Conservation (phyloP, 108 stramenopile genomes). For the Skeletonema costatum region DNA sequence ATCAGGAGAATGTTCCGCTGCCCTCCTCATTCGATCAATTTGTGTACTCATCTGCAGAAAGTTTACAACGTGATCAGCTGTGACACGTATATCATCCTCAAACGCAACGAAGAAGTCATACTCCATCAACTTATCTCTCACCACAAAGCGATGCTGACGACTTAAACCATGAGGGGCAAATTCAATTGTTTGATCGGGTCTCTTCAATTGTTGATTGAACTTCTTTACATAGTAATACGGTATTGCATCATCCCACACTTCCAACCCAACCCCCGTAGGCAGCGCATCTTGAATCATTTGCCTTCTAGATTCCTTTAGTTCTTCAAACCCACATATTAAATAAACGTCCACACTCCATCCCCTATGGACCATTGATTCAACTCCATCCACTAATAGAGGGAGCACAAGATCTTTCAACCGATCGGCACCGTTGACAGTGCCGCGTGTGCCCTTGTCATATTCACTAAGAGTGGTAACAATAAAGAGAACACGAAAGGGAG, state of each 20-base stretch:
- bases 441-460: conserved; percentile 64
- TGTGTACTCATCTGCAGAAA: conserved; percentile 61
- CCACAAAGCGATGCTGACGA: conserved; percentile 84
- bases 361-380: conserved; percentile 58
- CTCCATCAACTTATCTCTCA: conserved; percentile 71
- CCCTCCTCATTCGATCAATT: conserved; percentile 50
- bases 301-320: conserved; percentile 27
- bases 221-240: conserved; percentile 61
- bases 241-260: conserved; percentile 79
- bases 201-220: conserved; percentile 25
- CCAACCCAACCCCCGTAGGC: conserved; percentile 55
- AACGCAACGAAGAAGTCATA: conserved; percentile 79
- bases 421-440: conserved; percentile 66
- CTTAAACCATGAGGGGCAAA: conserved; percentile 64
- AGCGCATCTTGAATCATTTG: conserved; percentile 56
- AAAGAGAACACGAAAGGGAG: conserved; percentile 57
- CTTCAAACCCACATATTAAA: conserved; percentile 42
- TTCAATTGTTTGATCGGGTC: conserved; percentile 28
- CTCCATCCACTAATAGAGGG: conserved; percentile 64
- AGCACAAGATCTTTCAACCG: conserved; percentile 66
- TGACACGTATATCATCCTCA: conserved; percentile 82
- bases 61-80: conserved; percentile 70
- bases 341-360: conserved; percentile 51
- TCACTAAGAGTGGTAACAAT: conserved; percentile 75
- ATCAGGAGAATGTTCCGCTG: conserved; percentile 47